A percentile compares a stretch with the other conserved stretches of the same genome.
These are phyloP conservation scores for Zymoseptoria pseudotritici DNA, from an alignment of 2,329 filamentous ascomycete genomes.

Conservation along the genomic window DNA sequence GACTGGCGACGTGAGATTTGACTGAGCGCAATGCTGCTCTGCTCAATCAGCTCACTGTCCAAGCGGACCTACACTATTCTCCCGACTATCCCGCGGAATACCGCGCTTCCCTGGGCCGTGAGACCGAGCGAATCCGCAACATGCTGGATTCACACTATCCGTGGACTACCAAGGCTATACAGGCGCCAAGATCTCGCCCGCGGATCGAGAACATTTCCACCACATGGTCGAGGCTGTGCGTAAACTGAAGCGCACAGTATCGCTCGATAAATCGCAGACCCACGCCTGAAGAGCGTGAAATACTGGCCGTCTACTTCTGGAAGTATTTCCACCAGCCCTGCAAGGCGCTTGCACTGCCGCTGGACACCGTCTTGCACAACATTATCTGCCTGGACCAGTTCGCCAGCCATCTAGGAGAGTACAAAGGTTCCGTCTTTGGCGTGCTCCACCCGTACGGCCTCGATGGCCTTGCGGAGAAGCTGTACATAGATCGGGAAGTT, in stretches of 20 bases:
- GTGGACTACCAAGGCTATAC: background rate
- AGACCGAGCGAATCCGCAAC: background rate
- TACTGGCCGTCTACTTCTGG: slow-evolving; percentile 1
- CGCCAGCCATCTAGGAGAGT: background rate
- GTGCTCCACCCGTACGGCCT: background rate
- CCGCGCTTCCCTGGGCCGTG: no score
- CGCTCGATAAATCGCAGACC: background rate
- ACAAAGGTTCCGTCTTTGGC: background rate
- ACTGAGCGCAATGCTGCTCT: background rate
- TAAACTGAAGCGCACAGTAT: background rate
- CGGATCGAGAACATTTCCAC: background rate
- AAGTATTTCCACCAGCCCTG: slow-evolving; percentile 4
- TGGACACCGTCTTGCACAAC: background rate
- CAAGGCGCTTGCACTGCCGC: background rate
- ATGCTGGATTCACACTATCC: background rate
- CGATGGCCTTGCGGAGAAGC: slow-evolving; percentile 1
- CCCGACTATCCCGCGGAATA: background rate
- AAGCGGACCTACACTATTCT: background rate
- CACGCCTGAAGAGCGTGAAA: background rate
- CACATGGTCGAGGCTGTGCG: background rate
- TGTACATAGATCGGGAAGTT: slow-evolving; percentile 1
- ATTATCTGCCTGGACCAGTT: background rate
- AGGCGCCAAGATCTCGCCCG: background rate
- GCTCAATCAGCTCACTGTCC: background rate
- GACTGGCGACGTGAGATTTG: no score